These are phyloP conservation scores for Perkinsus olseni DNA, from an alignment of 169 alveolate genomes.

Conservation along the genomic window DNA sequence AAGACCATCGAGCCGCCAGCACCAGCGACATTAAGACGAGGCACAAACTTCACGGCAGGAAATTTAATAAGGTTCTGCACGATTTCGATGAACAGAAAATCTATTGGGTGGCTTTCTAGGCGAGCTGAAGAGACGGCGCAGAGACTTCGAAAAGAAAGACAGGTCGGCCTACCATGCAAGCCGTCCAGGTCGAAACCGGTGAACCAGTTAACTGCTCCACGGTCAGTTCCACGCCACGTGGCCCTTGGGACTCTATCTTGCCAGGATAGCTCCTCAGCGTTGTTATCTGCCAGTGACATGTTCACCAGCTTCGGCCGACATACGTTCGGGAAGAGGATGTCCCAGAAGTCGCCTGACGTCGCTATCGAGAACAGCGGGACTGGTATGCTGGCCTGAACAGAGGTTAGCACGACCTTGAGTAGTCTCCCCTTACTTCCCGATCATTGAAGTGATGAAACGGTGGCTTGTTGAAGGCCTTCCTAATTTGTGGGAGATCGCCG, in stretches of 20 bases:
- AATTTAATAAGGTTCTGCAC: too few species aligned
- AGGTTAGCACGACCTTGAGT: not conserved
- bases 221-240: constrained; percentile 5
- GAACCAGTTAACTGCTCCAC: constrained; percentile 8
- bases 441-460: constrained; percentile 2
- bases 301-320: constrained; percentile 5
- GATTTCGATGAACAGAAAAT: too few species aligned
- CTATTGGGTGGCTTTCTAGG: not conserved
- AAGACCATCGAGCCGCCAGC: not conserved
- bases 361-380: not conserved
- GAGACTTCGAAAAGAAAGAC: too few species aligned
- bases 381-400: not conserved
- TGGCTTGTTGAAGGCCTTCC: not conserved
- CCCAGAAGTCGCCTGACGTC: not conserved
- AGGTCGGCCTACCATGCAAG: not conserved
- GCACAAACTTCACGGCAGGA: too few species aligned
- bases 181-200: not conserved
- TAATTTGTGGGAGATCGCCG: not conserved
- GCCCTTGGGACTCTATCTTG: not conserved
- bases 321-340: constrained; percentile 9
- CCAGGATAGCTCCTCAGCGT: not conserved
- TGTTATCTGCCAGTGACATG: not conserved
- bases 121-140: not conserved
- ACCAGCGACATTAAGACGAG: too few species aligned
- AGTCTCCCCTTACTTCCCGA: not conserved